A percentile compares a stretch with the other conserved stretches of the same genome.
Evolutionary conservation across 1,284 basidiomycete genomes (phyloP).

Genomic region (Golubevia sp.): DNA sequence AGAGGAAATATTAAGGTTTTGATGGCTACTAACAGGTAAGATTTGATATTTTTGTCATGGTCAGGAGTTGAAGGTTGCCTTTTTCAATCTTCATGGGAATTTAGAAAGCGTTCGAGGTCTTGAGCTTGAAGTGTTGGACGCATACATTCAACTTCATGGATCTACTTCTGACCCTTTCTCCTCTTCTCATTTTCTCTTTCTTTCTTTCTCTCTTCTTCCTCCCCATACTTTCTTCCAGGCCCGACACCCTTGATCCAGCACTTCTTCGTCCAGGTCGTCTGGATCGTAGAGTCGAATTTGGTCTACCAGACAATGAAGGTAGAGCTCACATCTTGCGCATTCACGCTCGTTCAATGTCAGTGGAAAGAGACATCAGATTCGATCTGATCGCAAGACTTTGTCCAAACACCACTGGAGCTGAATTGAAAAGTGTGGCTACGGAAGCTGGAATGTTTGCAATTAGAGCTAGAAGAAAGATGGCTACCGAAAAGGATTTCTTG

Average conservation of each 20-base stretch:
- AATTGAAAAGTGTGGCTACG: conserved; percentile 92
- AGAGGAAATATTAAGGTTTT: conserved; percentile 99
- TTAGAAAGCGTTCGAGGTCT: background rate
- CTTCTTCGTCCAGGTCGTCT: conserved; percentile 93
- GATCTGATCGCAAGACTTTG: conserved; percentile 95
- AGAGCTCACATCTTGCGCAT: conserved; percentile 96
- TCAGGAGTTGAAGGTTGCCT: background rate
- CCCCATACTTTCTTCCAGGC: too few relatives aligned
- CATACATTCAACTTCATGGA: background rate
- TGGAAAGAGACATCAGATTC: conserved; percentile 95
- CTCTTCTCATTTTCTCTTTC: background rate
- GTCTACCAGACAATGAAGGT: conserved; percentile 91
- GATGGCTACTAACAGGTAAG: conserved; percentile 95
- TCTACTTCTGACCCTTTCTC: background rate
- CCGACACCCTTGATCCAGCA: conserved; percentile 97
- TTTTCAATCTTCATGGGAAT: background rate
- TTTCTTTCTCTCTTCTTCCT: background rate
- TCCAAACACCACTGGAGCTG: conserved; percentile 97
- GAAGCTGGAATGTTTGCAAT: conserved; percentile 99
- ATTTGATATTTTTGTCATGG: conserved; percentile 1
- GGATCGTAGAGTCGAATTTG: conserved; percentile 94
- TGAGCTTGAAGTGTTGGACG: background rate
- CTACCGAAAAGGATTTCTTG: conserved; percentile 95
- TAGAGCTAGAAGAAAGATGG: conserved; percentile 91
- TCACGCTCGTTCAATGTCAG: conserved; percentile 94